phyloP scores from a whole-genome alignment of 768 basidiomycete genomes.

The Lactarius evosmus region DNA sequence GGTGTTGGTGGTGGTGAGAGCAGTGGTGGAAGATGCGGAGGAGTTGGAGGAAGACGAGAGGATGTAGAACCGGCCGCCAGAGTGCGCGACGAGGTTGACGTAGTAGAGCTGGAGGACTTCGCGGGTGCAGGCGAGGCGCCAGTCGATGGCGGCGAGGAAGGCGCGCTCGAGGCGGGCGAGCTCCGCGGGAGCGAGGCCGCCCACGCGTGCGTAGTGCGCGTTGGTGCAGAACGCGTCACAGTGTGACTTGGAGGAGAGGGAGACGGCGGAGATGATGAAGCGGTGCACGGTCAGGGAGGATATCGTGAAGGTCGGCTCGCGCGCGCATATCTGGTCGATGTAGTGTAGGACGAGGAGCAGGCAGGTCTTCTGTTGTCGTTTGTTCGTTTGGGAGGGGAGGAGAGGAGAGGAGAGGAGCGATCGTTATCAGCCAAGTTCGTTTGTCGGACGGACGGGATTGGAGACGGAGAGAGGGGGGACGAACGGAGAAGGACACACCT shows the following conservation, averaged over 20 bases:
- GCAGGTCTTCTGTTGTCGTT: slow-evolving; percentile 59
- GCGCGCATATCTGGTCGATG: slow-evolving; percentile 90
- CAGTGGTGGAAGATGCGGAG: not conserved
- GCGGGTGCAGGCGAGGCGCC: slow-evolving; percentile 91
- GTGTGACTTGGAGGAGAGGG: slow-evolving; percentile 90
- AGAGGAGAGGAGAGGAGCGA: slow-evolving; percentile 6
- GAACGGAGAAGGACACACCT: slow-evolving; percentile 50
- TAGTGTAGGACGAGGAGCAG: slow-evolving; percentile 83
- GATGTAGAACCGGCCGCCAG: slow-evolving; percentile 49
- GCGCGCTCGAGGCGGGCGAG: slow-evolving; percentile 94
- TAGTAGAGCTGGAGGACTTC: slow-evolving; percentile 93
- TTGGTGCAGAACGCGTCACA: slow-evolving; percentile 97
- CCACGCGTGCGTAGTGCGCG: slow-evolving; percentile 91
- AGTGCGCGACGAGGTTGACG: slow-evolving; percentile 86
- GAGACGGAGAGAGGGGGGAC: slow-evolving; percentile 7
- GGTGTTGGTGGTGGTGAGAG: not conserved
- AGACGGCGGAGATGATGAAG: slow-evolving; percentile 91
- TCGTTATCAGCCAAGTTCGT: not conserved
- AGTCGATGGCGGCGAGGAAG: slow-evolving; percentile 88
- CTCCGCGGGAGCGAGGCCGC: slow-evolving; percentile 88
- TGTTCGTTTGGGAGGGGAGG: not conserved
- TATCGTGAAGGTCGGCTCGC: slow-evolving; percentile 84
- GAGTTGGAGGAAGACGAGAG: slow-evolving; percentile 34
- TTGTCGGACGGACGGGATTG: slow-evolving; percentile 12
- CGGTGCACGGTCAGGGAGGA: slow-evolving; percentile 97